Evolutionary conservation across 208 protist species (phyloP).

Genomic region (Acanthamoeba triangularis): DNA sequence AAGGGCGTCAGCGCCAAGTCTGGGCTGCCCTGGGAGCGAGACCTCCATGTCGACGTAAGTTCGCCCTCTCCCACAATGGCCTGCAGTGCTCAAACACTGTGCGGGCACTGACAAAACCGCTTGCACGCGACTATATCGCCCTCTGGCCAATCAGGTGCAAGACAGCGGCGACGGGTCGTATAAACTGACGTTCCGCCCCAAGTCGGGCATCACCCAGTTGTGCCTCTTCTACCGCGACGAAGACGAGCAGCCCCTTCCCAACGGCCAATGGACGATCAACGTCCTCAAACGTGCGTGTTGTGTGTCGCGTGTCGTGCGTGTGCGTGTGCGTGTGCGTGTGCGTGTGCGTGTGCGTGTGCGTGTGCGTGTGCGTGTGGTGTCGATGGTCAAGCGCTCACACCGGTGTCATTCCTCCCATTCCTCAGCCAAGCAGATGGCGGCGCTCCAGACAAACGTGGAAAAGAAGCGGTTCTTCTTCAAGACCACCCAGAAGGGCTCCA

Average conservation of each 20-base stretch:
- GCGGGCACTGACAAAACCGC: not conserved
- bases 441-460: not conserved
- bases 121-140: not conserved
- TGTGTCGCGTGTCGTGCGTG: too few species aligned
- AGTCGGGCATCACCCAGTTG: not conserved
- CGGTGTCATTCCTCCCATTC: not conserved
- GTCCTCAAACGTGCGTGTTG: not conserved
- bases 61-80: not conserved
- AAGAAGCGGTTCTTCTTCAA: slow-evolving; percentile 46
- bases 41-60: not conserved
- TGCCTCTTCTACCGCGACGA: not conserved
- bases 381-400: not conserved
- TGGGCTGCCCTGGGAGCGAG: not conserved
- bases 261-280: not conserved
- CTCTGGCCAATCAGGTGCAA: not conserved
- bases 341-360: too few species aligned
- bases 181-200: not conserved
- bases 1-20: not conserved
- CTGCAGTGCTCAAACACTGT: not conserved
- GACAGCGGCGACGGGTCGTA: not conserved
- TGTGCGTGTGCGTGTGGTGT: not conserved
- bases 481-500: not conserved
- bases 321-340: not conserved
- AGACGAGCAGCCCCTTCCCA: not conserved
- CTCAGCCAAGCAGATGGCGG: not conserved